Conservation (phyloP, 345 rosid species). For the Linum usitatissimum region DNA sequence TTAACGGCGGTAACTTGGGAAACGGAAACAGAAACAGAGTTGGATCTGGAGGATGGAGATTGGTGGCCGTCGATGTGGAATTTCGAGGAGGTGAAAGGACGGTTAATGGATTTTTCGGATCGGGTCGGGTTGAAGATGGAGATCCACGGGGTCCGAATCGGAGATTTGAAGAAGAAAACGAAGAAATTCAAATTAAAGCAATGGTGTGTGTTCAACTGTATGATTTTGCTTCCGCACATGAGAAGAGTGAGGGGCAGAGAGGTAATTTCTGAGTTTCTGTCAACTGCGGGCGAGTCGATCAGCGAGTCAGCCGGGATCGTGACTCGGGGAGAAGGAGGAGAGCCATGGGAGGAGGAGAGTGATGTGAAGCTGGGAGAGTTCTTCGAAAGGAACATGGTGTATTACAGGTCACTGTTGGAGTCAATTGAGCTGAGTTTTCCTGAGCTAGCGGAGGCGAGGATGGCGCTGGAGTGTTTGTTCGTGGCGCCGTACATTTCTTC, state of each 20-base stretch:
- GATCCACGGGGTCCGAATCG: slow-evolving; percentile 27
- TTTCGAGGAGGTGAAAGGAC: slow-evolving; percentile 21
- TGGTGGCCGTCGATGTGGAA: slow-evolving; percentile 9
- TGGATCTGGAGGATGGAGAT: no score
- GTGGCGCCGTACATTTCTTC: slow-evolving; percentile 17
- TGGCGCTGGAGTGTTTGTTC: slow-evolving; percentile 25
- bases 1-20: slow-evolving; percentile 19
- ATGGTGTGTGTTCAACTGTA: slow-evolving; percentile 37
- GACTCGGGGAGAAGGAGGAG: slow-evolving; percentile 22
- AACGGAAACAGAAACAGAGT: neutral
- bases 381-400: slow-evolving; percentile 16
- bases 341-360: no score
- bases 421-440: slow-evolving; percentile 21
- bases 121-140: slow-evolving; percentile 17
- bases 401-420: slow-evolving; percentile 19
- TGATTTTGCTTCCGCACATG: slow-evolving; percentile 42
- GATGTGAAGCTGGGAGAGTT: slow-evolving; percentile 14
- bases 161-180: no score
- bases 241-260: slow-evolving; percentile 25
- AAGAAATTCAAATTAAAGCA: no score
- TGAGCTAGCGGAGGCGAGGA: slow-evolving; percentile 20
- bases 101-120: slow-evolving; percentile 23
- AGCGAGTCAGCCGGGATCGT: slow-evolving; percentile 13
- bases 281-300: slow-evolving; percentile 17
- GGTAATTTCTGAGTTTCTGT: slow-evolving; percentile 25